Percentiles rank a stretch among this genome's conserved stretches.
Conservation (phyloP, 257 asterid species). For the Cynanchum wilfordii region DNA sequence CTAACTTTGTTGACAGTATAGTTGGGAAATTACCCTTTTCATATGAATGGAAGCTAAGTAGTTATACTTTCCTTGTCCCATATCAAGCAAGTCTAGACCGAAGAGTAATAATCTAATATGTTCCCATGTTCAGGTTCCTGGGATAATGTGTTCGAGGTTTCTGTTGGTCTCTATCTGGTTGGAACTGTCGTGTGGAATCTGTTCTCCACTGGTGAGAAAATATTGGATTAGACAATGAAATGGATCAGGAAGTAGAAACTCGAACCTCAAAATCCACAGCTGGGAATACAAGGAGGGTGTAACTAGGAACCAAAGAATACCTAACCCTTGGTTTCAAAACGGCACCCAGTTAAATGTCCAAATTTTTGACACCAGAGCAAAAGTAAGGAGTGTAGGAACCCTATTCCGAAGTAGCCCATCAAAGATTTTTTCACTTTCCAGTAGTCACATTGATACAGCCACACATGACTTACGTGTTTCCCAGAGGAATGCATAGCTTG, state of each 20-base stretch:
- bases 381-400: not conserved
- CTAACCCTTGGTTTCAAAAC: not conserved
- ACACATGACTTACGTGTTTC: not conserved
- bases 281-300: not conserved
- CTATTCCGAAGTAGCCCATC: not conserved
- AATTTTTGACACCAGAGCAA: not conserved
- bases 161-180: constrained; percentile 72
- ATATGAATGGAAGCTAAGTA: not conserved
- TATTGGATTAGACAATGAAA: constrained; percentile 33
- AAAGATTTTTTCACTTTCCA: not conserved
- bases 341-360: not conserved
- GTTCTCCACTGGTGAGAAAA: constrained; percentile 86
- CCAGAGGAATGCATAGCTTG: not conserved
- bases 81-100: constrained; percentile 2
- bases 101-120: not conserved
- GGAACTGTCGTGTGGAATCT: constrained; percentile 83
- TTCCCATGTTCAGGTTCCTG: constrained; percentile 57
- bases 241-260: not conserved
- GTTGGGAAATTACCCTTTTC: not conserved
- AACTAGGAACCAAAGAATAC: not conserved
- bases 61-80: not conserved
- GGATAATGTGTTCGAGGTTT: constrained; percentile 71
- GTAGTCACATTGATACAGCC: not conserved
- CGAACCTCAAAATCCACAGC: constrained; percentile 7
- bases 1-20: not conserved